Conservation (phyloP, 106 monocot genomes). For the Apostasia ramifera region DNA sequence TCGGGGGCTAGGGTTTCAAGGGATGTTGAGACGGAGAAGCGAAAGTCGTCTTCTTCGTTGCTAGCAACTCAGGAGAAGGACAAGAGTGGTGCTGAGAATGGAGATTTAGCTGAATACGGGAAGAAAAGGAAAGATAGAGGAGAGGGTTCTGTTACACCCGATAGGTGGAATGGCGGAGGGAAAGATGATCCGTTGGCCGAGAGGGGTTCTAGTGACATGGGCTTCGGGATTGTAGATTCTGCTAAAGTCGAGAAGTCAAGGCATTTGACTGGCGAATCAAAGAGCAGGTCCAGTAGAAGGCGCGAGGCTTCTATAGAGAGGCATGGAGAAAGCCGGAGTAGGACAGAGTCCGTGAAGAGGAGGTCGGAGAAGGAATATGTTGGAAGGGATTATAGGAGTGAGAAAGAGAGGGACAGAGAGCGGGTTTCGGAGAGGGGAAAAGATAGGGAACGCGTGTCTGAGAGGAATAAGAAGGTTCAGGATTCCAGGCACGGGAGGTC, state of each 20-base stretch:
- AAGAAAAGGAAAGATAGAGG: conserved; percentile 33
- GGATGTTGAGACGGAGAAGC: conserved; percentile 29
- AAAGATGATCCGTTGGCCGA: conserved; percentile 20
- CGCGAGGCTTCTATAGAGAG: conserved; percentile 29
- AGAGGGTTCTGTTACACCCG: conserved; percentile 18
- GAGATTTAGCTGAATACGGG: conserved; percentile 15
- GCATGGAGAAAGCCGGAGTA: conserved; percentile 26
- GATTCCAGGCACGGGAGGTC: conserved; percentile 19
- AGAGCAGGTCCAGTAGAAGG: conserved; percentile 38
- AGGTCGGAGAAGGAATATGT: conserved; percentile 44
- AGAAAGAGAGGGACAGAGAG: conserved; percentile 23
- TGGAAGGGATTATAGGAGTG: conserved; percentile 35
- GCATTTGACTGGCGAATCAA: conserved; percentile 30
- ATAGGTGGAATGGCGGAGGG: conserved; percentile 53
- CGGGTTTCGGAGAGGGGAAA: conserved; percentile 11
- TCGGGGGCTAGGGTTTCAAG: conserved; percentile 37
- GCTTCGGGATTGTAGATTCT: conserved; percentile 14
- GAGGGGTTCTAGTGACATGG: conserved; percentile 30
- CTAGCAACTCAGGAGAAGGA: conserved; percentile 10
- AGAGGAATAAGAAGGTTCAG: conserved; percentile 24
- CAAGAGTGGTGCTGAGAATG: conserved; percentile 5
- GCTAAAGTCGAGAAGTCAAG: conserved; percentile 30
- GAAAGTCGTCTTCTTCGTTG: conserved; percentile 15
- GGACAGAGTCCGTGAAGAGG: conserved; percentile 24
- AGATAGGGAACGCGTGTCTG: conserved; percentile 20